phyloP scores from a whole-genome alignment of 148 eudicot species.

The Fagopyrum homotropicum region DNA sequence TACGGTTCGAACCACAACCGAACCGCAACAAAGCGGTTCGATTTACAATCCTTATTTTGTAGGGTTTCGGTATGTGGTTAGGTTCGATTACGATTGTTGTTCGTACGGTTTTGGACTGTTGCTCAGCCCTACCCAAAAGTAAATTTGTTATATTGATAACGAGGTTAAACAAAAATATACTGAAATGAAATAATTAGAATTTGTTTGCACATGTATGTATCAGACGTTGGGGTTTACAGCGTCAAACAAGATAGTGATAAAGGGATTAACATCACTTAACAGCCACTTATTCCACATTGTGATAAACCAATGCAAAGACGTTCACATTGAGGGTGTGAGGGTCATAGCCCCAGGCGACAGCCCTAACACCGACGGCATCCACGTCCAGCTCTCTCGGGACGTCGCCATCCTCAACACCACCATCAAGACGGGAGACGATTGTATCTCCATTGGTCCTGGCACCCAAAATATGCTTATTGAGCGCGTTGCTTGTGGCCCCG shows the following conservation, averaged over 20 bases:
- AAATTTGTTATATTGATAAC: no score
- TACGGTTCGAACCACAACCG: no score
- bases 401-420: constrained; percentile 9
- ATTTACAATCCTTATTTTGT: no score
- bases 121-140: no score
- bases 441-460: constrained; percentile 15
- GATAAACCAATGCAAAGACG: constrained; percentile 32
- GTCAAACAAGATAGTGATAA: constrained; percentile 36
- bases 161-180: no score
- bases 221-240: constrained; percentile 36
- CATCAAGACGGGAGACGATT: constrained; percentile 14
- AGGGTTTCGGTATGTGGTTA: no score
- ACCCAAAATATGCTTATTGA: constrained; percentile 11
- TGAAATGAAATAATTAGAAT: not conserved
- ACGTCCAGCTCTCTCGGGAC: not conserved
- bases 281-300: constrained; percentile 57
- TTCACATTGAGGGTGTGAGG: constrained; percentile 19
- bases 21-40: no score
- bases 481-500: constrained; percentile 9
- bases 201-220: not conserved
- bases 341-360: constrained; percentile 1
- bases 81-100: no score
- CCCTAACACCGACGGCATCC: constrained; percentile 18
- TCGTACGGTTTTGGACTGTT: no score
- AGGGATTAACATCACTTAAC: constrained; percentile 39